Evolutionary conservation across 1,139 yeast species (phyloP).

Genomic region (Candida glucosophila): DNA sequence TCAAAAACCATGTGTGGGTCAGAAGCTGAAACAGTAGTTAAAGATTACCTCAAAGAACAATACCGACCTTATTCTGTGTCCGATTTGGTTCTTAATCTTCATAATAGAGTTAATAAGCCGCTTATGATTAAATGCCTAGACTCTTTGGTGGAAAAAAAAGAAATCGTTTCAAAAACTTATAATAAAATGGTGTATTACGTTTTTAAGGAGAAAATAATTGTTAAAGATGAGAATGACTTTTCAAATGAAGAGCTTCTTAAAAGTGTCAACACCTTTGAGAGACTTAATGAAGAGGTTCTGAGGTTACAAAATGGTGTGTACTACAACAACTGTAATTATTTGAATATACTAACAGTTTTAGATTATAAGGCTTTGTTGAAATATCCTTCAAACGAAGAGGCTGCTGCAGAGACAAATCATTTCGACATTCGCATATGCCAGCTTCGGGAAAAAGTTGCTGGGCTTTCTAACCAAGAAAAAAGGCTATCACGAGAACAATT

Average conservation of each 20-base stretch:
- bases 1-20: too few species aligned
- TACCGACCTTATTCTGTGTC: conserved; percentile 30
- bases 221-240: conserved; percentile 4
- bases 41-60: conserved; percentile 21
- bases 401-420: conserved; percentile 1
- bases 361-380: conserved; percentile 2
- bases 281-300: neutral
- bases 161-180: conserved; percentile 19
- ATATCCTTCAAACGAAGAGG: conserved; percentile 5
- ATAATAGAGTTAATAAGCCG: conserved; percentile 19
- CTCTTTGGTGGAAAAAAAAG: conserved; percentile 13
- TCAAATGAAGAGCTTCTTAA: too few species aligned
- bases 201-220: conserved; percentile 11
- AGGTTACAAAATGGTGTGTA: conserved; percentile 3
- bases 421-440: too few species aligned
- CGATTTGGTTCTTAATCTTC: conserved; percentile 29
- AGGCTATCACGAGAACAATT: too few species aligned
- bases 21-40: conserved; percentile 7
- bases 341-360: conserved; percentile 1
- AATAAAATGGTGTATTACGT: conserved; percentile 29
- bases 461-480: too few species aligned
- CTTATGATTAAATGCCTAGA: conserved; percentile 19
- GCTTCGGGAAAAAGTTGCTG: too few species aligned
- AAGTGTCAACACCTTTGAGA: too few species aligned
- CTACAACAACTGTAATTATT: neutral